Conservation (phyloP, 768 basidiomycete genomes). For the Podaxis mareebaensis region DNA sequence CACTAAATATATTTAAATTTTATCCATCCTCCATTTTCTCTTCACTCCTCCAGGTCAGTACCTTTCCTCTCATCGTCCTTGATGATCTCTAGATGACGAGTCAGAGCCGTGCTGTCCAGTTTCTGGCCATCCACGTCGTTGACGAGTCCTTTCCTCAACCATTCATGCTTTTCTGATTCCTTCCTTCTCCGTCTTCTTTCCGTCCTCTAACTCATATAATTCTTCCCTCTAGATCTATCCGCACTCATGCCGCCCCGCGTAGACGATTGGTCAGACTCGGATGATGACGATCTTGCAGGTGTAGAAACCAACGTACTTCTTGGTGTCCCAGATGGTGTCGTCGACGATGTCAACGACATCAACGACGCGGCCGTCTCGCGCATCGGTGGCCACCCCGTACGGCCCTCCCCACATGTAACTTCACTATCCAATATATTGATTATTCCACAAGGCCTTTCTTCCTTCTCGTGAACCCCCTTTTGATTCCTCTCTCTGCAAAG, state of each 20-base stretch:
- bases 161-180: slow-evolving; percentile 91
- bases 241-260: slow-evolving; percentile 43
- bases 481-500: slow-evolving; percentile 67
- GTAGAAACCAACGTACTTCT: slow-evolving; percentile 75
- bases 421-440: slow-evolving; percentile 47
- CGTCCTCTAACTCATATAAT: slow-evolving; percentile 23
- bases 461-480: slow-evolving; percentile 60
- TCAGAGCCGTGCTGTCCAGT: slow-evolving; percentile 67
- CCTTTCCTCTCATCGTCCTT: slow-evolving; percentile 18
- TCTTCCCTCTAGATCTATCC: slow-evolving; percentile 17
- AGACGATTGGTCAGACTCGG: slow-evolving; percentile 82
- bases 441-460: slow-evolving; percentile 65
- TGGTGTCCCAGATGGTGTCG: slow-evolving; percentile 76
- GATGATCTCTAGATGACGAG: slow-evolving; percentile 72
- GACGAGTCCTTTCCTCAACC: slow-evolving; percentile 75
- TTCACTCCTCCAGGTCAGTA: slow-evolving; percentile 13
- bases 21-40: slow-evolving; percentile 10
- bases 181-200: slow-evolving; percentile 20
- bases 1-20: slow-evolving; percentile 19
- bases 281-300: slow-evolving; percentile 56
- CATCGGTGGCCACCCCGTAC: slow-evolving; percentile 89
- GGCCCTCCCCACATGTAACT: slow-evolving; percentile 56
- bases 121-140: slow-evolving; percentile 53
- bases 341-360: slow-evolving; percentile 59
- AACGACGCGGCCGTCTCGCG: slow-evolving; percentile 83